Evolutionary conservation across 2,329 filamentous ascomycete genomes (phyloP).

Genomic region (Fusarium bulbicola): DNA sequence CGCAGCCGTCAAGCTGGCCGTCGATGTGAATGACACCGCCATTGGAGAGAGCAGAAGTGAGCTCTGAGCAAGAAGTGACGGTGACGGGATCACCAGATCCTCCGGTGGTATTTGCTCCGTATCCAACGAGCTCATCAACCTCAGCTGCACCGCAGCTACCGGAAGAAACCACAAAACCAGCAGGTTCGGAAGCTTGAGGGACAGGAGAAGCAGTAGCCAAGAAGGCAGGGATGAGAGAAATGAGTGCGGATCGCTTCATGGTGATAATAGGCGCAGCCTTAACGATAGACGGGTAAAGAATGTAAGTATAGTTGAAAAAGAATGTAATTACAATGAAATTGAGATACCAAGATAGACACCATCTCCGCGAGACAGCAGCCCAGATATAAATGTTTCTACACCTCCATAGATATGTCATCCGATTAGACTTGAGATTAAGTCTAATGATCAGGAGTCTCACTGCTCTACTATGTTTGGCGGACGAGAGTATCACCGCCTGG

Average conservation of each 20-base stretch:
- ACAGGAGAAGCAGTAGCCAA: constrained; percentile 26
- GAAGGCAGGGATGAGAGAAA: constrained; percentile 36
- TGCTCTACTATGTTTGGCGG: constrained; percentile 29
- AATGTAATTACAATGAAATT: constrained; percentile 6
- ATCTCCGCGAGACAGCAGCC: neutral
- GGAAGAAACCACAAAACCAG: neutral
- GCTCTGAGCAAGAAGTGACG: constrained; percentile 55
- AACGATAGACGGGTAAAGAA: constrained; percentile 20
- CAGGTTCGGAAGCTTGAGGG: constrained; percentile 1
- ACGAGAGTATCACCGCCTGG: constrained; percentile 34
- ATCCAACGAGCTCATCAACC: constrained; percentile 38
- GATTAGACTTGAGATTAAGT: constrained; percentile 24
- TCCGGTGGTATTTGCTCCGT: constrained; percentile 54
- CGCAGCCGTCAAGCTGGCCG: constrained; percentile 51
- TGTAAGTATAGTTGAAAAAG: neutral
- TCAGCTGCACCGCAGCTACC: constrained; percentile 29
- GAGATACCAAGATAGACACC: neutral
- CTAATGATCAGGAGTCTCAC: neutral
- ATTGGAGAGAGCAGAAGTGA: constrained; percentile 49
- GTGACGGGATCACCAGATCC: constrained; percentile 55
- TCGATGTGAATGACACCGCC: constrained; percentile 56
- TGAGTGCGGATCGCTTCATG: constrained; percentile 35
- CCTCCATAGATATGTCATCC: neutral
- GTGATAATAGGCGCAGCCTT: constrained; percentile 26
- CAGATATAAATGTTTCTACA: too few species aligned